Conservation (phyloP, 257 asterid genomes). For the Capsicum rhomboideum region DNA sequence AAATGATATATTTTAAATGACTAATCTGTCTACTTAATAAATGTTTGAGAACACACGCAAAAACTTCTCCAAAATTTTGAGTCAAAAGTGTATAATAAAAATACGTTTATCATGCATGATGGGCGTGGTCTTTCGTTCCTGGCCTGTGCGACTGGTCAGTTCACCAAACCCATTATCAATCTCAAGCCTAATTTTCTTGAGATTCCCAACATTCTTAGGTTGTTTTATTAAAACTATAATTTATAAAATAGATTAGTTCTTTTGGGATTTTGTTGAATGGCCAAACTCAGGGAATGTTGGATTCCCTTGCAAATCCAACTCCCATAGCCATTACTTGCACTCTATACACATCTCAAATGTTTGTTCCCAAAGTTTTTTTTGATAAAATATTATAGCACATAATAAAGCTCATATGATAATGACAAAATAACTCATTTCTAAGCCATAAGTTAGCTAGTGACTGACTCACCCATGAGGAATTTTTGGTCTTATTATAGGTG, state of each 20-base stretch:
- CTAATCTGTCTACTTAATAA: background rate
- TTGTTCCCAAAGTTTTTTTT: constrained; percentile 14
- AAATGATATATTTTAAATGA: background rate
- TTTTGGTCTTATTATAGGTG: constrained; percentile 30
- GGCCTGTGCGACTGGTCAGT: constrained; percentile 19
- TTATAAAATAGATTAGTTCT: background rate
- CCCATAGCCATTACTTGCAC: constrained; percentile 1
- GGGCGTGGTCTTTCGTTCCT: constrained; percentile 1
- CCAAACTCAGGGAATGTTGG: constrained; percentile 88
- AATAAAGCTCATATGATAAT: constrained; percentile 13
- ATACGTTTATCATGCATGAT: background rate
- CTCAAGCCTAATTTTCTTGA: constrained; percentile 32
- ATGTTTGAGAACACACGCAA: background rate
- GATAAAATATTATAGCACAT: background rate
- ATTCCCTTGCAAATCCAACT: constrained; percentile 27
- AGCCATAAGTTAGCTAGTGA: constrained; percentile 28
- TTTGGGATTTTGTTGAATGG: constrained; percentile 73
- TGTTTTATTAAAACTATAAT: constrained; percentile 5
- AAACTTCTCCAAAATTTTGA: background rate
- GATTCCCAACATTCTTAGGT: constrained; percentile 54
- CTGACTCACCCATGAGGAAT: constrained; percentile 30
- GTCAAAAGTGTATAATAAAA: background rate
- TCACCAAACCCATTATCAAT: constrained; percentile 44
- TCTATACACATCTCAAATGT: constrained; percentile 3
- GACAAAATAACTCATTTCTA: constrained; percentile 50